phyloP scores from a whole-genome alignment of 192 early-diverging fungal species.

The Linnemannia elongata region DNA sequence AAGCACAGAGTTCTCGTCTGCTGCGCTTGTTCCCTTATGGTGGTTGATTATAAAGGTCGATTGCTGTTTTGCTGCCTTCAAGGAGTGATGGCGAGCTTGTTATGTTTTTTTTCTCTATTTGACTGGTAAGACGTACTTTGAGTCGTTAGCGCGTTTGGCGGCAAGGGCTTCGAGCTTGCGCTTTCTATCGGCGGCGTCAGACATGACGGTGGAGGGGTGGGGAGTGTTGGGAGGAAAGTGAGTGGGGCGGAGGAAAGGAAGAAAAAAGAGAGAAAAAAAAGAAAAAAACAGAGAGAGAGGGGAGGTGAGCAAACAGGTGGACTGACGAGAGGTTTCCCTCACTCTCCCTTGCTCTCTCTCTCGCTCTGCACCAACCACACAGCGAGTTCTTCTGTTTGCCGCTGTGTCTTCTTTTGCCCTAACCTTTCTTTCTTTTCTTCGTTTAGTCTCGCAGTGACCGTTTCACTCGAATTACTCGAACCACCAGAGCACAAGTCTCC shows the following conservation, averaged over 20 bases:
- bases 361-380: no score
- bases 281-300: slow-evolving; percentile 21
- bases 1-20: not conserved
- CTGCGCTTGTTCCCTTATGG: not conserved
- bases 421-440: not conserved
- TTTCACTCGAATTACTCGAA: not conserved
- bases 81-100: not conserved
- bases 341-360: no score
- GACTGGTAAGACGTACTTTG: slow-evolving; percentile 23
- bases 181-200: slow-evolving; percentile 45
- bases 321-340: no score
- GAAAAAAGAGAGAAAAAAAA: not conserved
- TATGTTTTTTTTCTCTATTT: not conserved
- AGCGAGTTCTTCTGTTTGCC: not conserved
- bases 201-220: slow-evolving; percentile 19
- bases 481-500: no score
- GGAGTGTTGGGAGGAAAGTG: not conserved
- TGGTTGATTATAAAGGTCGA: not conserved
- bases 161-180: slow-evolving; percentile 46
- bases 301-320: not conserved
- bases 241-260: not conserved
- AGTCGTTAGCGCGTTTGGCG: slow-evolving; percentile 39
- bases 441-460: not conserved
- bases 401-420: not conserved
- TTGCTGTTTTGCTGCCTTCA: not conserved